Percentiles rank a stretch among this genome's conserved stretches.
phyloP scores from a whole-genome alignment of 1,284 basidiomycete species.

The Puccinia novopanici region DNA sequence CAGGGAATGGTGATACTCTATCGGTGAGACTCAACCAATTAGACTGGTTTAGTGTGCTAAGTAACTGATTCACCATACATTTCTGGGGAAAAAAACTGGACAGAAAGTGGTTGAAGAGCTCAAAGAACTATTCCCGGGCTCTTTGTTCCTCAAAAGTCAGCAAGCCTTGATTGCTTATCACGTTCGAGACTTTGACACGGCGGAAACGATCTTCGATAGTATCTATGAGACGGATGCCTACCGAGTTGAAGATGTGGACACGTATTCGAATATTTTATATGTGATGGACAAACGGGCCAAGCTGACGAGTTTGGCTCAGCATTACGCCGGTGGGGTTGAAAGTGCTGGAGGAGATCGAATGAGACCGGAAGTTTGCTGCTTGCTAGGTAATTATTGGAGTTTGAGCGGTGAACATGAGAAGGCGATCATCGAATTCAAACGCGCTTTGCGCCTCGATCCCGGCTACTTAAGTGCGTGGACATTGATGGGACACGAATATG shows the following conservation, averaged over 20 bases:
- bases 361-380: slow-evolving; percentile 88
- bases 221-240: slow-evolving; percentile 80
- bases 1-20: slow-evolving; percentile 66
- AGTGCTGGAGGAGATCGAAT: slow-evolving; percentile 70
- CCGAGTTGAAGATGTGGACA: slow-evolving; percentile 90
- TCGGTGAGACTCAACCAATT: slow-evolving; percentile 51
- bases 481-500: slow-evolving; percentile 97
- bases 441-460: slow-evolving; percentile 88
- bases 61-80: not conserved
- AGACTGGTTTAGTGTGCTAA: slow-evolving; percentile 25
- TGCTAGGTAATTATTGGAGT: slow-evolving; percentile 94
- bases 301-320: slow-evolving; percentile 86
- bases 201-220: slow-evolving; percentile 78
- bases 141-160: slow-evolving; percentile 81
- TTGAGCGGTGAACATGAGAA: slow-evolving; percentile 89
- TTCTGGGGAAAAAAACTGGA: not conserved
- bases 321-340: slow-evolving; percentile 67
- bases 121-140: slow-evolving; percentile 76
- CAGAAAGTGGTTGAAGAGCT: slow-evolving; percentile 72
- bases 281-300: slow-evolving; percentile 86
- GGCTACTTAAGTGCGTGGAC: slow-evolving; percentile 97
- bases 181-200: slow-evolving; percentile 80
- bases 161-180: slow-evolving; percentile 85
- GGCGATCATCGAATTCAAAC: slow-evolving; percentile 90
- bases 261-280: slow-evolving; percentile 96